Evolutionary conservation across 2,329 filamentous ascomycete genomes (phyloP).

Genomic region (Claviceps africana): DNA sequence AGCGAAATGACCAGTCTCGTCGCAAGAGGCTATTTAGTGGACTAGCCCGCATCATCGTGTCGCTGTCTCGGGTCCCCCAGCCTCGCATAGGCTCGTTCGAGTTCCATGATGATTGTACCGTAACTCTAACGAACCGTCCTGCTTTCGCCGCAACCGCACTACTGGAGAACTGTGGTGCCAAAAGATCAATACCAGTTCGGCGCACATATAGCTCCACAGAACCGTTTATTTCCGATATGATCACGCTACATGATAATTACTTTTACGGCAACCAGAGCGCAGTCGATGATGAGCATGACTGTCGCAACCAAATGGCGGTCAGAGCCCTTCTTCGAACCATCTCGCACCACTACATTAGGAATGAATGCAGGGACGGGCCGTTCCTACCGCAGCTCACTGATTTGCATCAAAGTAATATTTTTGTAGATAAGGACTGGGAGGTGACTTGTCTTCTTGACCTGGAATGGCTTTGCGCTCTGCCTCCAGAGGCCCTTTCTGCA

Average conservation of each 20-base stretch:
- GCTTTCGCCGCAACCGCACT: slow-evolving; percentile 15
- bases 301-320: slow-evolving; percentile 16
- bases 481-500: too few species aligned
- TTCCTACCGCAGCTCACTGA: slow-evolving; percentile 18
- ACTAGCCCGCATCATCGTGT: slow-evolving; percentile 15
- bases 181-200: slow-evolving; percentile 15
- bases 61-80: slow-evolving; percentile 16
- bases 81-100: slow-evolving; percentile 11
- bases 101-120: not conserved
- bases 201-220: slow-evolving; percentile 8
- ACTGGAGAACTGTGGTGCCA: slow-evolving; percentile 15
- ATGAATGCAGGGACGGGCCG: slow-evolving; percentile 12
- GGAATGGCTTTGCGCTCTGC: too few species aligned
- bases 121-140: not conserved
- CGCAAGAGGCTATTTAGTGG: slow-evolving; percentile 15
- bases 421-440: slow-evolving; percentile 22
- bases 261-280: slow-evolving; percentile 15
- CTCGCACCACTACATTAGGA: slow-evolving; percentile 13
- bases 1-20: slow-evolving; percentile 4
- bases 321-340: slow-evolving; percentile 11
- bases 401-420: slow-evolving; percentile 21
- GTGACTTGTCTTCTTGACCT: not conserved
- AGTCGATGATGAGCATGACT: slow-evolving; percentile 12
- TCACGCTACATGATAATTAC: slow-evolving; percentile 12
- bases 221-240: slow-evolving; percentile 12